These are phyloP conservation scores for Mycocentrospora acerina DNA, from an alignment of 2,329 filamentous ascomycete genomes.

Conservation along the genomic window DNA sequence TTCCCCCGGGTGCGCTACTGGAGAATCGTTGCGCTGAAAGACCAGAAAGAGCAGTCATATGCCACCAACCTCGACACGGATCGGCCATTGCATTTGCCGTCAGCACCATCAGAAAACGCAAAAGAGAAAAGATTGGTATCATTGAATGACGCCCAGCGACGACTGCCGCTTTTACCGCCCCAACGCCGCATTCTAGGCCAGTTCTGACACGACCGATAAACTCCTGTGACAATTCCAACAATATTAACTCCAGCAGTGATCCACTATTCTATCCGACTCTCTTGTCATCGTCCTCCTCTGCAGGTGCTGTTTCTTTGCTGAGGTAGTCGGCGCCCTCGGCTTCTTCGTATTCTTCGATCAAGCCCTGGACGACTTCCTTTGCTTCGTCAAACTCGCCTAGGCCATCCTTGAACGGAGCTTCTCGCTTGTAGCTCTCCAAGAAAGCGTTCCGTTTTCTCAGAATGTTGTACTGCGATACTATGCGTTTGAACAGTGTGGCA, in stretches of 20 bases:
- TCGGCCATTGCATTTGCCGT: too few relatives aligned
- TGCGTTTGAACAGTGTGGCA: conserved; percentile 93
- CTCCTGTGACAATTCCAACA: conserved; percentile 7
- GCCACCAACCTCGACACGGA: too few relatives aligned
- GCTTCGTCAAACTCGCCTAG: conserved; percentile 95
- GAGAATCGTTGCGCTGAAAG: too few relatives aligned
- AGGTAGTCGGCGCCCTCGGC: conserved; percentile 90
- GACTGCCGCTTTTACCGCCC: conserved; percentile 6
- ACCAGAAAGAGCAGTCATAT: too few relatives aligned
- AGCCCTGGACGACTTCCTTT: conserved; percentile 82
- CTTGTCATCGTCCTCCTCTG: conserved; percentile 36
- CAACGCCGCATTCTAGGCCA: conserved; percentile 9
- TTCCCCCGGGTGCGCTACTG: too few relatives aligned
- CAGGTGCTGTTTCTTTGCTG: conserved; percentile 62
- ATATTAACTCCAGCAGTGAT: conserved; percentile 9
- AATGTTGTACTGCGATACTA: conserved; percentile 87
- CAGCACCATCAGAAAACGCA: too few relatives aligned
- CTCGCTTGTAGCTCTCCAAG: conserved; percentile 94
- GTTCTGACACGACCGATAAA: conserved; percentile 8
- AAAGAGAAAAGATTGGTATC: conserved; percentile 15
- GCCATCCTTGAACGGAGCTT: conserved; percentile 87
- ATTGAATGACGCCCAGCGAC: conserved; percentile 10
- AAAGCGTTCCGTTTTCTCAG: conserved; percentile 97
- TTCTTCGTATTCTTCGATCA: conserved; percentile 94
- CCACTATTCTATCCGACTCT: conserved; percentile 18